A percentile compares a stretch with the other conserved stretches of the same genome.
phyloP scores from a whole-genome alignment of 805 yeast species.

The Wickerhamomyces strasburgensis region DNA sequence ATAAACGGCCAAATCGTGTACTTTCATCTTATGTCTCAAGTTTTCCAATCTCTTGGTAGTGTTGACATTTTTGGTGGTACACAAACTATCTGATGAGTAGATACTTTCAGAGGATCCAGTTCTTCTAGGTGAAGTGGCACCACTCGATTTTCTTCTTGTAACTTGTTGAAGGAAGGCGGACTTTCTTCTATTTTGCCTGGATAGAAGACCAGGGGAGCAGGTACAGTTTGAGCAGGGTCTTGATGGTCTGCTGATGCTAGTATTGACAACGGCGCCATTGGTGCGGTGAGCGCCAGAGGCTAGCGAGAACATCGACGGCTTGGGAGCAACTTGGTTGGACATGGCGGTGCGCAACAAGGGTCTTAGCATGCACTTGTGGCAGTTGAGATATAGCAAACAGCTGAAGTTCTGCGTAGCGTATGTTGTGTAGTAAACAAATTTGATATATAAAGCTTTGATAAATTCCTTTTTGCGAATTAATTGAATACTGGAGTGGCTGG shows the following conservation, averaged over 20 bases:
- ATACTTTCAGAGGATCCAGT: conserved; percentile 29
- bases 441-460: background rate
- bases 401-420: too few species aligned
- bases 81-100: conserved; percentile 35
- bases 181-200: conserved; percentile 60
- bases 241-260: conserved; percentile 25
- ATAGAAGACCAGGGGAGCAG: conserved; percentile 76
- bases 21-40: conserved; percentile 61
- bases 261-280: conserved; percentile 6
- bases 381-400: too few species aligned
- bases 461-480: background rate
- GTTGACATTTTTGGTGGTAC: conserved; percentile 41
- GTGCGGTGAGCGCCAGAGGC: conserved; percentile 24
- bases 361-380: conserved; percentile 9
- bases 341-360: conserved; percentile 10
- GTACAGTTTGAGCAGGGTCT: conserved; percentile 71
- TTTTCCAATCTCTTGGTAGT: conserved; percentile 54
- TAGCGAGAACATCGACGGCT: conserved; percentile 40
- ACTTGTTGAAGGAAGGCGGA: conserved; percentile 43
- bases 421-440: too few species aligned
- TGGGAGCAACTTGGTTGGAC: conserved; percentile 30
- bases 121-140: conserved; percentile 20
- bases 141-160: conserved; percentile 28
- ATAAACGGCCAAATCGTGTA: conserved; percentile 64
- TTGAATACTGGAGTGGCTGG: too few species aligned